Conservation (phyloP, 495 filamentous ascomycete genomes). For the Talaromyces adpressus region DNA sequence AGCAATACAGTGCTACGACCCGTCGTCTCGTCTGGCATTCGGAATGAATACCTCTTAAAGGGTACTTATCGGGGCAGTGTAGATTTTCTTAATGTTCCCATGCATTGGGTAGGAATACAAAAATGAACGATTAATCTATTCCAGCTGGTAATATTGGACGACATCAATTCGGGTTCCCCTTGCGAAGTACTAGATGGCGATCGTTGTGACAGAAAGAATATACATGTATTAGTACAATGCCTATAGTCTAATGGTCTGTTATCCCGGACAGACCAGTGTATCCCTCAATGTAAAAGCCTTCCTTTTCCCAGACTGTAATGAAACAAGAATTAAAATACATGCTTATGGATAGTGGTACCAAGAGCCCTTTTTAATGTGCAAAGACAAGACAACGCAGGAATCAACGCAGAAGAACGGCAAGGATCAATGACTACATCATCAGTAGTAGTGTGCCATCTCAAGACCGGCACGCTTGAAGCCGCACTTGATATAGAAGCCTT, state of each 20-base stretch:
- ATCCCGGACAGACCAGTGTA: background rate
- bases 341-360: background rate
- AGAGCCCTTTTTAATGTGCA: background rate
- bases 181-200: background rate
- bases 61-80: background rate
- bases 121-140: background rate
- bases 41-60: background rate
- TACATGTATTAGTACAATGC: background rate
- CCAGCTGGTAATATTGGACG: background rate
- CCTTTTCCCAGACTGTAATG: background rate
- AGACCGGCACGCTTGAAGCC: slow-evolving; percentile 88
- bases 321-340: background rate
- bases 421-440: slow-evolving; percentile 19
- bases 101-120: background rate
- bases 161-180: background rate
- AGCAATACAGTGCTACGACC: slow-evolving; percentile 1
- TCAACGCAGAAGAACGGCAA: slow-evolving; percentile 24
- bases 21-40: background rate
- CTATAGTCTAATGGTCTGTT: background rate
- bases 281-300: background rate
- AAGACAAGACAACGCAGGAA: slow-evolving; percentile 19
- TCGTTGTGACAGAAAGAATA: background rate
- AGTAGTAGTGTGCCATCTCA: slow-evolving; percentile 97
- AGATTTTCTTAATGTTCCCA: background rate
- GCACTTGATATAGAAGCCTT: slow-evolving; percentile 98